Conservation (phyloP, 2,329 filamentous ascomycete species). For the Talaromyces islandicus region DNA sequence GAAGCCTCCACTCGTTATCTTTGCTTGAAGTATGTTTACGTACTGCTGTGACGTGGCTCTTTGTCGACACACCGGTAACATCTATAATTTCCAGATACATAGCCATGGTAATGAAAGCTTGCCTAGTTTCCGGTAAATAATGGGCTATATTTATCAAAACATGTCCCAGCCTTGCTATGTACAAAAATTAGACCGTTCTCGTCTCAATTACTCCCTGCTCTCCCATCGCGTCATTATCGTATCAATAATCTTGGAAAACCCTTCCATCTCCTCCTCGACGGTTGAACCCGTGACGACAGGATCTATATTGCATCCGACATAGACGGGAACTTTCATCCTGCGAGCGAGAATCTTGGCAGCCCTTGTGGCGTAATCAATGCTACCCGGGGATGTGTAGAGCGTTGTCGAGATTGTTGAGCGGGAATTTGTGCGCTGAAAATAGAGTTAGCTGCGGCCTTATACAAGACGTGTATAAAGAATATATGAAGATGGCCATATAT, state of each 20-base stretch:
- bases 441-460: not conserved
- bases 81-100: too few relatives aligned
- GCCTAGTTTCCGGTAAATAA: too few relatives aligned
- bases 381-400: constrained; percentile 66
- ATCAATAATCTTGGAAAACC: constrained; percentile 67
- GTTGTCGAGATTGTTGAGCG: constrained; percentile 65
- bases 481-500: not conserved
- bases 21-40: not conserved
- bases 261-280: constrained; percentile 92
- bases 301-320: constrained; percentile 82
- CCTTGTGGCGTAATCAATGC: constrained; percentile 79
- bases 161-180: not conserved
- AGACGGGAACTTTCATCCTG: constrained; percentile 67
- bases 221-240: constrained; percentile 54
- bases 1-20: not conserved
- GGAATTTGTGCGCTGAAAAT: constrained; percentile 33
- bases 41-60: not conserved
- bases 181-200: not conserved
- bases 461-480: too few relatives aligned
- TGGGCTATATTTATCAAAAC: not conserved
- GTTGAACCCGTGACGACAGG: constrained; percentile 70
- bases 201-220: not conserved
- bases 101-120: too few relatives aligned
- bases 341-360: constrained; percentile 78
- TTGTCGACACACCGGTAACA: too few relatives aligned